Evolutionary conservation across 139 green algal genomes (phyloP).

Genomic region (Eudorina sp.): DNA sequence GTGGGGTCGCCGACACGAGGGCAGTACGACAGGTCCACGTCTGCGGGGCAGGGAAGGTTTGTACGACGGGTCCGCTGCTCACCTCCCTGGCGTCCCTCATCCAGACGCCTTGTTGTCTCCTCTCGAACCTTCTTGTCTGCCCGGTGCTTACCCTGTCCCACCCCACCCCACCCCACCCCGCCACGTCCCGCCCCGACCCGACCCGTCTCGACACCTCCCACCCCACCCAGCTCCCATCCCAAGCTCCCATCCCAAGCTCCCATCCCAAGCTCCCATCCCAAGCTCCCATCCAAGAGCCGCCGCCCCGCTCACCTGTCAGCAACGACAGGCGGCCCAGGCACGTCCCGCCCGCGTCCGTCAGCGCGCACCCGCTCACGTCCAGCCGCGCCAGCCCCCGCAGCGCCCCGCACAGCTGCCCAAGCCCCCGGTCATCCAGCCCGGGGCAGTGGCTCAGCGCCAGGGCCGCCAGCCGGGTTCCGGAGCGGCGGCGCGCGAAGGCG

Average conservation of each 20-base stretch:
- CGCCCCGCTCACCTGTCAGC: slow-evolving; percentile 58
- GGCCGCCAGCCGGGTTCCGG: slow-evolving; percentile 45
- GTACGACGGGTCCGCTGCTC: background rate
- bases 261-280: background rate
- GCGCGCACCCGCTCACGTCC: slow-evolving; percentile 56
- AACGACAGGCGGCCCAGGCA: slow-evolving; percentile 47
- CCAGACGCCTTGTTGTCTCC: no score
- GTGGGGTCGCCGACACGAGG: slow-evolving; percentile 48
- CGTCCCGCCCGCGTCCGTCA: slow-evolving; percentile 57
- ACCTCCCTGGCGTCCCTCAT: no score
- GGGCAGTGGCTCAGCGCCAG: slow-evolving; percentile 56
- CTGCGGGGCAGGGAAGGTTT: slow-evolving; percentile 23
- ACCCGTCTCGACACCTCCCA: no score
- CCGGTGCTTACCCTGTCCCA: no score
- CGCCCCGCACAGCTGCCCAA: slow-evolving; percentile 27
- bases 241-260: background rate
- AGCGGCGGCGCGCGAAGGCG: slow-evolving; percentile 4
- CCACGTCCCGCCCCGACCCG: no score
- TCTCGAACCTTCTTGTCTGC: no score
- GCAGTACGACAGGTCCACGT: slow-evolving; percentile 61
- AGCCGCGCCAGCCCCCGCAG: slow-evolving; percentile 40
- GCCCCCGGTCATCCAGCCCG: slow-evolving; percentile 56
- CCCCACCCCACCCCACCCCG: no score
- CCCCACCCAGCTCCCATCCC: background rate
- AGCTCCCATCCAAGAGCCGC: background rate